Conservation (phyloP, 345 rosid genomes). For the Salix viminalis region DNA sequence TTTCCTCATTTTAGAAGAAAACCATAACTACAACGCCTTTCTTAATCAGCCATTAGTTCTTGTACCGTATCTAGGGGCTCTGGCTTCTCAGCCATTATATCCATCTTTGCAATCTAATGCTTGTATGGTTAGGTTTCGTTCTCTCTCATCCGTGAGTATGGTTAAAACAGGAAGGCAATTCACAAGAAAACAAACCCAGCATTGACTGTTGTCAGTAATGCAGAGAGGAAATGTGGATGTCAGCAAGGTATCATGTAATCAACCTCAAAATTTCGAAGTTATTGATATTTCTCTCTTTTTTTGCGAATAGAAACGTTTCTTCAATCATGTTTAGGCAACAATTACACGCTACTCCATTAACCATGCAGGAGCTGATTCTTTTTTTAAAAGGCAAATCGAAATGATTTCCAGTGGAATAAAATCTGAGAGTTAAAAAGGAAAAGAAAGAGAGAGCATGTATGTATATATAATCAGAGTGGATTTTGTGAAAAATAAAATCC, state of each 20-base stretch:
- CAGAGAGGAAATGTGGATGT: conserved; percentile 16
- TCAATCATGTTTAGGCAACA: not conserved
- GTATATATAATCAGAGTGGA: not conserved
- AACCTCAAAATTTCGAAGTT: conserved; percentile 8
- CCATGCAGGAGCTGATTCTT: conserved; percentile 18
- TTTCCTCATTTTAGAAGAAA: conserved; percentile 53
- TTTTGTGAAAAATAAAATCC: conserved; percentile 22
- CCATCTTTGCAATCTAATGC: conserved; percentile 28
- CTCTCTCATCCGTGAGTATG: conserved; percentile 20
- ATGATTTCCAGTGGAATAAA: conserved; percentile 18
- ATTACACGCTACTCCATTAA: not conserved
- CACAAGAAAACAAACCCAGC: conserved; percentile 9
- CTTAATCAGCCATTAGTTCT: conserved; percentile 1
- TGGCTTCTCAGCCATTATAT: conserved; percentile 31
- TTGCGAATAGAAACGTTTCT: conserved; percentile 1
- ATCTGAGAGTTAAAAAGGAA: conserved; percentile 12
- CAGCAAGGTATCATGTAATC: conserved; percentile 6
- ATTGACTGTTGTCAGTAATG: conserved; percentile 19
- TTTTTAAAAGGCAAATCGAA: conserved; percentile 19
- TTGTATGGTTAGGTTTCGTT: conserved; percentile 20
- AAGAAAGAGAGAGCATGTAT: not conserved
- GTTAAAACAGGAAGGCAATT: conserved; percentile 20
- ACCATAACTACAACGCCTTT: conserved; percentile 32
- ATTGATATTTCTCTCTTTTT: conserved; percentile 1
- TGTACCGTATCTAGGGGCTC: conserved; percentile 8